Percentiles rank a stretch among this genome's conserved stretches.
Conservation (phyloP, 768 basidiomycete genomes). For the Pisolithus microcarpus region DNA sequence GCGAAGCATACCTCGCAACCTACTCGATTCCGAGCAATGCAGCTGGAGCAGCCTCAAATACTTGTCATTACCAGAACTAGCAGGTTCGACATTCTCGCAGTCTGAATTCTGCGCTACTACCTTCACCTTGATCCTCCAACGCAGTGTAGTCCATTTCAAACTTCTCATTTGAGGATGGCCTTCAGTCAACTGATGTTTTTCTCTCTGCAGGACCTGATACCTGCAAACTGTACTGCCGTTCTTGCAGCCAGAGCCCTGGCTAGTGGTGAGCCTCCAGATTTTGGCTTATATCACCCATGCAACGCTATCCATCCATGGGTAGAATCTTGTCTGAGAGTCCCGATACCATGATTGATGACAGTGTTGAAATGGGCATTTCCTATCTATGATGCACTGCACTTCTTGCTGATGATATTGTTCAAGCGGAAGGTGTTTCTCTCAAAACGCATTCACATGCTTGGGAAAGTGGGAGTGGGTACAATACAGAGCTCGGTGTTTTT, state of each 20-base stretch:
- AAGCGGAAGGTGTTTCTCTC: conserved; percentile 59
- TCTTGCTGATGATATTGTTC: conserved; percentile 82
- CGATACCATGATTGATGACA: conserved; percentile 55
- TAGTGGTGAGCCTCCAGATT: conserved; percentile 29
- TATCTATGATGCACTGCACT: conserved; percentile 83
- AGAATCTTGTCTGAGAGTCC: conserved; percentile 42
- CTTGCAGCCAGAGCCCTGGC: conserved; percentile 35
- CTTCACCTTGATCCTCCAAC: conserved; percentile 38
- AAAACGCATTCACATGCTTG: conserved; percentile 60
- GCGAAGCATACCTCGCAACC: conserved; percentile 50
- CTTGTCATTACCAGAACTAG: conserved; percentile 36
- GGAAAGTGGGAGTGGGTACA: conserved; percentile 63
- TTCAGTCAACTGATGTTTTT: background rate
- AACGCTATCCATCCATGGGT: conserved; percentile 71
- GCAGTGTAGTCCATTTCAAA: conserved; percentile 35
- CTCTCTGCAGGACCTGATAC: conserved; percentile 46
- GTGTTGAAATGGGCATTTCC: conserved; percentile 83
- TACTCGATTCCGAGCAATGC: conserved; percentile 55
- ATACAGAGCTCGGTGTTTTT: conserved; percentile 82
- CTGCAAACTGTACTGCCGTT: conserved; percentile 44
- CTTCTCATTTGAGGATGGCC: background rate
- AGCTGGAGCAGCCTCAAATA: conserved; percentile 55
- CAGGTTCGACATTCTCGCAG: conserved; percentile 27
- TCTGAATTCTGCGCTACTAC: conserved; percentile 15
- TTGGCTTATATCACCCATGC: conserved; percentile 56